Base-by-base conservation (phyloP, 768 basidiomycete species). In the Pluteus cervinus region DNA sequence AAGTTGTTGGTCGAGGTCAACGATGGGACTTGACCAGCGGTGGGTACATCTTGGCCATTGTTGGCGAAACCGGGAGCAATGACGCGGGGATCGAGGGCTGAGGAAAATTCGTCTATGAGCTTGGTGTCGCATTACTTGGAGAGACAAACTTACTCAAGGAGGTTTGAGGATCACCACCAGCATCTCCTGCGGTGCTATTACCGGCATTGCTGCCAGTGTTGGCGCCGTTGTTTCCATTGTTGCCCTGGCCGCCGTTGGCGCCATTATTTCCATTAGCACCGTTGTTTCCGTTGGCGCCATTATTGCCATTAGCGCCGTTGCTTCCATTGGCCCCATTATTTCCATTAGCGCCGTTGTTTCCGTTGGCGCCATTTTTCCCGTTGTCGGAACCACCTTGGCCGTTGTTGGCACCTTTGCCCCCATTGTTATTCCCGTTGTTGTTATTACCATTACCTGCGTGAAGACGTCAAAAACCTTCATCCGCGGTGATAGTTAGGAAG, bases 1-100 rank as follows among this genome's bases (percentile, higher is more conserved):
- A 73, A 84, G 69, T 84, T 81, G 66, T 81, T 79, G 26, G 47
- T 52, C 24, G 74, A 75, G 4, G 75, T 77, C 21, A 68, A 34
- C 8, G 73, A 73, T 1, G 68, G 52, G 23, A 68, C 68, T 52
- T 78, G 74, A 18, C 73, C 76, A 4, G 53, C 51, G 5, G 54
- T 47, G 4, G 65, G 65, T 6, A 53, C 51, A 14, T 56, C 56
- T 49, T 70, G 67, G 7, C 75, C 75, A 36, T 75, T 54, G 25
- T 65, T 59, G 15, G 54, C 55, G 46, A 73, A 72, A 5, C 63
- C 66, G 4, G 35, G 45, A 21, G 57, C 55, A 42, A 75, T 56
- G 18, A 74, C 65, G 7, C 40, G 37, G 14, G 61, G 57, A 42
- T 71, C 65, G 26, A 76, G 60, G 7, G 66, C 65, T 59, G 29